Base-by-base conservation (phyloP, 345 rosid genomes). In the Gossypium rotundifolium region DNA sequence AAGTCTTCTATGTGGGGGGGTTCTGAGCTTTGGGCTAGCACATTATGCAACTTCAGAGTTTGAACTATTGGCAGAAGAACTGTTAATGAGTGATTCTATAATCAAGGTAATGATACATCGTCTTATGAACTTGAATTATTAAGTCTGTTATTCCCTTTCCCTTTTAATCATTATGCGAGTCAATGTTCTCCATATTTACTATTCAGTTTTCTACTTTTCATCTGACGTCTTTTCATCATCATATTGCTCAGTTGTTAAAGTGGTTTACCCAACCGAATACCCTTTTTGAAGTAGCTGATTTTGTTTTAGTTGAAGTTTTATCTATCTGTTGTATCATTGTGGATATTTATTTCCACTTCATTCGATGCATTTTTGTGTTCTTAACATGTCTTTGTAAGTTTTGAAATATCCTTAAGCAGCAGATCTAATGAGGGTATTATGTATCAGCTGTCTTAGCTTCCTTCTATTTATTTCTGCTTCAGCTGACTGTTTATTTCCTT, bases 51-150 rank as follows among this genome's bases (percentile, higher is more conserved):
- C 95, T 68, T 96, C 99, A 13, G 98, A 91, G 81, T 96, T 96
- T 81, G 99, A 96, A 82, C 68, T 96, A 78, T 83, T 93, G 79
- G 99, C 99, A 7, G 99, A 96, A 85, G 99, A 96, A 79, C 85
- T 60, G 65, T 60, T 60, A 60, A 60, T 60, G 65, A 60, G 65
- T 7, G 65, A 60, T 60, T 60, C 65, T 60, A 14, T 29, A 60
- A 60, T 60, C 65, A 60, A 60, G 65, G 65, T 60, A 42, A 60
- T 27, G 25, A n/a, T 75, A n/a, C 57, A 52, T 57, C 60, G 20
- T 55, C 13, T 49, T 48, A 44, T 70, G 62, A 71, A 68, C 13
- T 53, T 45, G 16, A 40, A 65, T 73, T 67, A 71, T 55, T 58
- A 64, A 65, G 22, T 48, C 22, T 68, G 60, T 3, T 51, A 10